A percentile compares a stretch with the other conserved stretches of the same genome.
phyloP scores from a whole-genome alignment of 345 rosid genomes.

The Combretum micranthum region DNA sequence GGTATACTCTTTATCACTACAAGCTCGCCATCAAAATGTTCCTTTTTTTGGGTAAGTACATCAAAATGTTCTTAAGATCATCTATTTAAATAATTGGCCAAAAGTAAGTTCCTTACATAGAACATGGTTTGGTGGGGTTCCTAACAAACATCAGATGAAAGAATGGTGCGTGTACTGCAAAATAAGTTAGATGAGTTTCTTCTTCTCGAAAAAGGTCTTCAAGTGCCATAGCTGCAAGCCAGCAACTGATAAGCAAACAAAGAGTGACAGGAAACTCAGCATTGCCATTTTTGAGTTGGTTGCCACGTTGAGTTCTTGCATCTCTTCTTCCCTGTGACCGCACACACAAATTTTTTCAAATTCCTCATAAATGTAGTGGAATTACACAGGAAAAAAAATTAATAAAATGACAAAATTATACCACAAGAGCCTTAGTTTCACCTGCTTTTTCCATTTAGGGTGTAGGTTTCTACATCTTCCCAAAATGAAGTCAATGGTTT shows the following conservation, averaged over 20 bases:
- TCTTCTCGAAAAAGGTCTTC: slow-evolving; percentile 91
- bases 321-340: slow-evolving; percentile 71
- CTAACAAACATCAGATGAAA: not conserved
- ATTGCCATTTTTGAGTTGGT: slow-evolving; percentile 78
- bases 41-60: too few relatives aligned
- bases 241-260: slow-evolving; percentile 74
- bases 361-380: not conserved
- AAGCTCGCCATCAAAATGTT: too few relatives aligned
- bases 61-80: too few relatives aligned
- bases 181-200: slow-evolving; percentile 69
- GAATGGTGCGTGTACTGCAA: not conserved
- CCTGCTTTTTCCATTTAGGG: too few relatives aligned
- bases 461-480: too few relatives aligned
- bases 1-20: too few relatives aligned
- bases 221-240: slow-evolving; percentile 84
- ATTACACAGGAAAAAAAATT: too few relatives aligned
- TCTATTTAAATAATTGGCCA: too few relatives aligned
- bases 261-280: slow-evolving; percentile 66
- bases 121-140: not conserved
- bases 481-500: too few relatives aligned
- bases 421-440: too few relatives aligned
- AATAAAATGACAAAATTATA: too few relatives aligned
- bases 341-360: not conserved
- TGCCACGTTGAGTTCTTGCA: slow-evolving; percentile 69
- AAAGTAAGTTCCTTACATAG: not conserved